Evolutionary conservation across 495 filamentous ascomycete species (phyloP).

Genomic region (Xylaria intraflava): DNA sequence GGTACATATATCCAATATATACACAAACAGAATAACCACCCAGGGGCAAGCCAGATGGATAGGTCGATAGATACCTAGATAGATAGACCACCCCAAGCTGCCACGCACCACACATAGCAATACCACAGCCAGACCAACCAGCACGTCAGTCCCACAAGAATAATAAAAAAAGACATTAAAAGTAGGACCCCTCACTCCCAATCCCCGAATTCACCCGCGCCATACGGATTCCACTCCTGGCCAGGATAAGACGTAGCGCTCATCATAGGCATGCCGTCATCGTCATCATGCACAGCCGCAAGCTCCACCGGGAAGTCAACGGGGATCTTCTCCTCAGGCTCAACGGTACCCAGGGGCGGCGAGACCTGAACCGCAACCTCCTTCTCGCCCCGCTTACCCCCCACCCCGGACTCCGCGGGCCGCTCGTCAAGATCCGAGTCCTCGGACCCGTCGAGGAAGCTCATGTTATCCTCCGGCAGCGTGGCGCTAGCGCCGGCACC

Average conservation of each 20-base stretch:
- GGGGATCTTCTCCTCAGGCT: slow-evolving; percentile 47
- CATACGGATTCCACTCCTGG: slow-evolving; percentile 72
- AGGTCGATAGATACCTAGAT: no score
- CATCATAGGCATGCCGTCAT: slow-evolving; percentile 58
- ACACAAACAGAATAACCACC: not conserved
- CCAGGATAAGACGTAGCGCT: slow-evolving; percentile 73
- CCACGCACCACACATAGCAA: no score
- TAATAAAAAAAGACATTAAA: not conserved
- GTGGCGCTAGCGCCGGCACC: not conserved
- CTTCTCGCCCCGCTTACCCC: not conserved
- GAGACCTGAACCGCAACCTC: not conserved
- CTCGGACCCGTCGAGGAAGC: slow-evolving; percentile 18
- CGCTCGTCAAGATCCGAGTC: slow-evolving; percentile 18
- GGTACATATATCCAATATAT: not conserved
- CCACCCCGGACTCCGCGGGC: not conserved
- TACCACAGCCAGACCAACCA: no score
- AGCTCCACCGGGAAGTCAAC: slow-evolving; percentile 27
- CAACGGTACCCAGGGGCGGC: slow-evolving; percentile 23
- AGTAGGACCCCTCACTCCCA: slow-evolving; percentile 11
- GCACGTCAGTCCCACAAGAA: not conserved
- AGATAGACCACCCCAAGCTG: no score
- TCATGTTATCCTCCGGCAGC: slow-evolving; percentile 9
- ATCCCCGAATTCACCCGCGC: slow-evolving; percentile 25
- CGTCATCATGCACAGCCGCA: slow-evolving; percentile 29
- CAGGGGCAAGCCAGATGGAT: no score